Conservation (phyloP, 192 early-diverging fungal species). For the Backusella morwellensis region DNA sequence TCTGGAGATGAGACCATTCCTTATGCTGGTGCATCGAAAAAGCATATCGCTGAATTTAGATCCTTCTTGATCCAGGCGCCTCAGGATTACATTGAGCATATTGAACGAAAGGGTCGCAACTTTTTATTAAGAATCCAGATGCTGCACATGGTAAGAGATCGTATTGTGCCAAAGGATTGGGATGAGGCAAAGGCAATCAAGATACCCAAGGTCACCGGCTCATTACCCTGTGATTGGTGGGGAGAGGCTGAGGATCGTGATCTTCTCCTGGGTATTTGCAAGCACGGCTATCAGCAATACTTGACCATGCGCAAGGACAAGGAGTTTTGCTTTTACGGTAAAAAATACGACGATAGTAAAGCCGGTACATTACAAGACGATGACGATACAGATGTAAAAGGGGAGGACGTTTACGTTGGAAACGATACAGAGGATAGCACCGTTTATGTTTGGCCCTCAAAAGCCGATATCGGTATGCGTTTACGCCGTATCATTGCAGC, state of each 20-base stretch:
- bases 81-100: constrained; percentile 74
- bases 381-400: constrained; percentile 6
- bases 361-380: constrained; percentile 35
- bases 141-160: constrained; percentile 71
- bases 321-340: constrained; percentile 52
- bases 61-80: constrained; percentile 70
- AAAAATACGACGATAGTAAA: constrained; percentile 46
- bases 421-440: constrained; percentile 30
- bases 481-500: constrained; percentile 56
- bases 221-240: constrained; percentile 66
- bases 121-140: constrained; percentile 71
- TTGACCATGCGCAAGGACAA: constrained; percentile 50
- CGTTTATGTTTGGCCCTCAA: constrained; percentile 53
- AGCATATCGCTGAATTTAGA: constrained; percentile 64
- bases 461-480: constrained; percentile 59
- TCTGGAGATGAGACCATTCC: constrained; percentile 53
- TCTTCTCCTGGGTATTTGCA: constrained; percentile 75
- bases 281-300: constrained; percentile 70
- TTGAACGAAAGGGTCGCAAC: constrained; percentile 66
- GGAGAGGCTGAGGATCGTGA: constrained; percentile 74
- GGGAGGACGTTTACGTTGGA: constrained; percentile 21
- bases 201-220: constrained; percentile 68
- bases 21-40: constrained; percentile 60
- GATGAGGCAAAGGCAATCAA: constrained; percentile 54
- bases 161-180: constrained; percentile 66